These are phyloP conservation scores for Sarocladiaceae sp. DNA, from an alignment of 2,329 filamentous ascomycete genomes.

Conservation along the genomic window DNA sequence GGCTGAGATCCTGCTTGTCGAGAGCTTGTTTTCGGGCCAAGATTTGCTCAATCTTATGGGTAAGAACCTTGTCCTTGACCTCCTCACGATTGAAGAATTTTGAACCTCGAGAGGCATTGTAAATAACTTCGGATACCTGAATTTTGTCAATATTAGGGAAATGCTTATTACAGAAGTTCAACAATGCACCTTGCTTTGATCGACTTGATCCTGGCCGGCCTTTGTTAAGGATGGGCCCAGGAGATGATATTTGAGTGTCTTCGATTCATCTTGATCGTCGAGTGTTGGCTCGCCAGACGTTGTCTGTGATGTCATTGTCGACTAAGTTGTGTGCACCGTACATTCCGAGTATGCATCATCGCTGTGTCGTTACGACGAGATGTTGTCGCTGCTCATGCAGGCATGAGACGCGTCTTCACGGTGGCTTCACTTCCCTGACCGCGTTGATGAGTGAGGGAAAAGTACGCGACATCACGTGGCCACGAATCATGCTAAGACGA, in stretches of 20 bases:
- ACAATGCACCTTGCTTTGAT: conserved; percentile 71
- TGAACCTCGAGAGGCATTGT: conserved; percentile 92
- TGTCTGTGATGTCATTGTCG: conserved; percentile 4
- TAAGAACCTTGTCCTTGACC: conserved; percentile 73
- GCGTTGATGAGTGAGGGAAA: neutral
- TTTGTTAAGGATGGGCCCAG: conserved; percentile 91
- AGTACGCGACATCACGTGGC: conserved; percentile 13
- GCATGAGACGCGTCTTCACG: neutral
- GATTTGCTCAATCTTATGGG: conserved; percentile 79
- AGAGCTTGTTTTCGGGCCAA: conserved; percentile 70
- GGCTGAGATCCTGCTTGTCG: conserved; percentile 69
- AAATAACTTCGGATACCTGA: conserved; percentile 91
- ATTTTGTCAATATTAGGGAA: conserved; percentile 2
- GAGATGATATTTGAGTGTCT: conserved; percentile 81
- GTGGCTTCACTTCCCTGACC: neutral
- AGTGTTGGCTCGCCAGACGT: conserved; percentile 1
- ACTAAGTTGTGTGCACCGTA: too few relatives aligned
- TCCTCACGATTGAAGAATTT: conserved; percentile 96
- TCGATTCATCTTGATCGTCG: conserved; percentile 30
- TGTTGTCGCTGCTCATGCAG: too few relatives aligned
- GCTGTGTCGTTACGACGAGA: too few relatives aligned
- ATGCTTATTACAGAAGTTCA: neutral
- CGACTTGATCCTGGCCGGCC: conserved; percentile 87
- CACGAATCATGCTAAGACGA: too few relatives aligned
- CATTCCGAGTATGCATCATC: too few relatives aligned